Conservation (phyloP, 2,329 filamentous ascomycete genomes). For the Sclerotinia spermophila region DNA sequence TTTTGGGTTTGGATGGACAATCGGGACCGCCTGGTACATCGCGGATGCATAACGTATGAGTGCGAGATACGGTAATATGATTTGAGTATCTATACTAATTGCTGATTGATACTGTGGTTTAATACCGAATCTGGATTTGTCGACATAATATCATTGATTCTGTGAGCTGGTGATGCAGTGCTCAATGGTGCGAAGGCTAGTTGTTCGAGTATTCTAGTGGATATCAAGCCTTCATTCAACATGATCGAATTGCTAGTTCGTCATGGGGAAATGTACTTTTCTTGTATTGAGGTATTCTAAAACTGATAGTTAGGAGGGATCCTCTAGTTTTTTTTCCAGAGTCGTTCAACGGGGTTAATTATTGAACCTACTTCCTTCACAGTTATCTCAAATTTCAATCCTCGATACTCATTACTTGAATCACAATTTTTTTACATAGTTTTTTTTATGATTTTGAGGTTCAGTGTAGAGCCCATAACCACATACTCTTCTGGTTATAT, state of each 20-base stretch:
- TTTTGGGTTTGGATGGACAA: conserved; percentile 1
- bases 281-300: background rate
- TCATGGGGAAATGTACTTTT: background rate
- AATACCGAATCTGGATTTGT: background rate
- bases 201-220: background rate
- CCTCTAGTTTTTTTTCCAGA: background rate
- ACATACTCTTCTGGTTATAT: background rate
- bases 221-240: background rate
- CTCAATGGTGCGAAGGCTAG: background rate
- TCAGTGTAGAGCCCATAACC: background rate
- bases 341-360: background rate
- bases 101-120: background rate
- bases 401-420: background rate
- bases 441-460: background rate
- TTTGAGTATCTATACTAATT: background rate
- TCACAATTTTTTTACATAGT: too few relatives aligned
- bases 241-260: background rate
- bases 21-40: background rate
- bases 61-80: background rate
- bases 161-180: background rate
- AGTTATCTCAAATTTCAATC: background rate
- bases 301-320: background rate
- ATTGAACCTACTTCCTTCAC: background rate
- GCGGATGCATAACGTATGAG: conserved; percentile 5
- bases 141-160: background rate